Conservation (phyloP, 768 basidiomycete genomes). For the Mycena metata region DNA sequence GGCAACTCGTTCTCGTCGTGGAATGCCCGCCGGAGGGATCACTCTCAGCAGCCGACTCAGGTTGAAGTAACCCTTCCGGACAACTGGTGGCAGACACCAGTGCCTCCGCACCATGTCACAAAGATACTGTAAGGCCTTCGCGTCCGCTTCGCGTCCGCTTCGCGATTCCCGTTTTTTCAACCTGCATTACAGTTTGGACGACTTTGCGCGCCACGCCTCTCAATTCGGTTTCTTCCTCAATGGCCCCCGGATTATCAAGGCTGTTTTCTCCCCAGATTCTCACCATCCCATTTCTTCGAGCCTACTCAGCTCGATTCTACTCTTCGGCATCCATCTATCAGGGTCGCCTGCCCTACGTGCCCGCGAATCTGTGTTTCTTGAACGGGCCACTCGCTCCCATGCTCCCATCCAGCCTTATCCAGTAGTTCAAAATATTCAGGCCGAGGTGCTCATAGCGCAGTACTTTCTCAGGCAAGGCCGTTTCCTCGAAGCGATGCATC, state of each 20-base stretch:
- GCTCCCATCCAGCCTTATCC: conserved; percentile 45
- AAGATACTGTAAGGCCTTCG: conserved; percentile 29
- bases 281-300: conserved; percentile 41
- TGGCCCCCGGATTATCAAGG: conserved; percentile 51
- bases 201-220: conserved; percentile 56
- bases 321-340: conserved; percentile 50
- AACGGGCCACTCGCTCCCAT: conserved; percentile 43
- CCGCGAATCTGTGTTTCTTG: conserved; percentile 51
- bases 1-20: conserved; percentile 26
- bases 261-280: conserved; percentile 37
- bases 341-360: conserved; percentile 36
- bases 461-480: conserved; percentile 39
- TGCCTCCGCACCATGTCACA: conserved; percentile 30
- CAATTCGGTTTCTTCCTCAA: conserved; percentile 65
- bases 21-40: conserved; percentile 15
- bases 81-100: conserved; percentile 32
- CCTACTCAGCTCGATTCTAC: conserved; percentile 45
- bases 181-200: conserved; percentile 55
- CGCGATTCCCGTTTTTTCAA: too few species aligned
- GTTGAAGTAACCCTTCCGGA: conserved; percentile 27
- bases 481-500: conserved; percentile 39
- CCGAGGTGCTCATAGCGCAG: conserved; percentile 56
- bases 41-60: not conserved
- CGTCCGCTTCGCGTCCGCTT: too few species aligned
- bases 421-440: conserved; percentile 54